Conservation (phyloP, 2,329 filamentous ascomycete species). For the Xylaria digitata region DNA sequence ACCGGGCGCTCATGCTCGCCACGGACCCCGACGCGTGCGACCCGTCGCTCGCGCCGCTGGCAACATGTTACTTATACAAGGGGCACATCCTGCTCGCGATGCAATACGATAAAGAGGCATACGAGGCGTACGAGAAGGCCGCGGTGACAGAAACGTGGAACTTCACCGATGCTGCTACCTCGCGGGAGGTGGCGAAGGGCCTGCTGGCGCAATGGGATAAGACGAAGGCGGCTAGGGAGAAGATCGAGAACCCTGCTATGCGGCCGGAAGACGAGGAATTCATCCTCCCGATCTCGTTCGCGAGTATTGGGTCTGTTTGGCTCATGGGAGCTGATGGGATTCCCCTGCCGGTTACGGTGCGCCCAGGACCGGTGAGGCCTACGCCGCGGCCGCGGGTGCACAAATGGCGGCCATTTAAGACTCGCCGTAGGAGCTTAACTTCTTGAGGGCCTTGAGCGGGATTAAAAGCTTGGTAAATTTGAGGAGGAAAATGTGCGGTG, state of each 20-base stretch:
- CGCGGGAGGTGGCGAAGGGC: not conserved
- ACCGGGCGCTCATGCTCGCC: constrained; percentile 39
- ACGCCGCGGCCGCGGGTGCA: no score
- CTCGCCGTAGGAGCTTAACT: no score
- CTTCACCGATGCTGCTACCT: constrained; percentile 26
- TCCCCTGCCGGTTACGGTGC: not conserved
- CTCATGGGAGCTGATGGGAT: not conserved
- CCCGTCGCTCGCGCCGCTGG: constrained; percentile 39
- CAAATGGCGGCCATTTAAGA: no score
- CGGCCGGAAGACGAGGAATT: no score
- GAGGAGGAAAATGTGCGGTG: no score
- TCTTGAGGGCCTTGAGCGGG: no score
- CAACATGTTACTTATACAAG: constrained; percentile 40
- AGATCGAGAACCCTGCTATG: no score
- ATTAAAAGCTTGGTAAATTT: no score
- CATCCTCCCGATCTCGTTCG: no score
- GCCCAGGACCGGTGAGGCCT: not conserved
- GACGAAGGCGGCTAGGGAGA: not conserved
- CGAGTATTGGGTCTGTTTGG: no score
- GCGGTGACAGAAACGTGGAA: not conserved
- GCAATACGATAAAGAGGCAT: constrained; percentile 32
- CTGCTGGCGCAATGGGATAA: not conserved
- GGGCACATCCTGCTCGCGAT: constrained; percentile 39
- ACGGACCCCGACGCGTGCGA: constrained; percentile 42
- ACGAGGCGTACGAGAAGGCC: constrained; percentile 35